A percentile compares a stretch with the other conserved stretches of the same genome.
Conservation (phyloP, 2,329 filamentous ascomycete genomes). For the Paecilomyces variotii region DNA sequence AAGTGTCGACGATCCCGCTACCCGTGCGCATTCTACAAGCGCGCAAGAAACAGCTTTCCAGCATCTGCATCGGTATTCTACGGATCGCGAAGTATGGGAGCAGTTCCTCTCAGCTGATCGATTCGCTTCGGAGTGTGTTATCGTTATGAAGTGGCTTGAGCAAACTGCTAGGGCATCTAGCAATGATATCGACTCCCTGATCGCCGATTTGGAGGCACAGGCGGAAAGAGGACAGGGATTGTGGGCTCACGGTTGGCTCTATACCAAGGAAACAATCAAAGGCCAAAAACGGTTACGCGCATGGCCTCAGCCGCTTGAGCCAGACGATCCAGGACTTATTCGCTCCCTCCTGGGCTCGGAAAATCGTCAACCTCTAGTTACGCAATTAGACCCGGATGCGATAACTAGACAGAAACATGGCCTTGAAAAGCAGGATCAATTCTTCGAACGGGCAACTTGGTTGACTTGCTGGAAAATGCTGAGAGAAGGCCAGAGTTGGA, state of each 20-base stretch:
- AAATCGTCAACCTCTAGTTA: conserved; percentile 60
- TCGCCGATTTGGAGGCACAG: conserved; percentile 65
- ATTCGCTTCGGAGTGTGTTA: conserved; percentile 66
- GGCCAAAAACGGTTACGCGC: conserved; percentile 71
- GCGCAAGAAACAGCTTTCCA: conserved; percentile 33
- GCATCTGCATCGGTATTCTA: conserved; percentile 48
- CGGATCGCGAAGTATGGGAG: conserved; percentile 58
- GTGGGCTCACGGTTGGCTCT: conserved; percentile 83
- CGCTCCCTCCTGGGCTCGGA: conserved; percentile 51
- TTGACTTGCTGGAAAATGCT: conserved; percentile 90
- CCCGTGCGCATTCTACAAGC: conserved; percentile 28
- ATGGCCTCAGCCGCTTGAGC: conserved; percentile 58
- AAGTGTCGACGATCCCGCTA: conserved; percentile 55
- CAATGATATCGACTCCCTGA: conserved; percentile 66
- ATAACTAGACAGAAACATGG: conserved; percentile 67
- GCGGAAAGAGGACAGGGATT: conserved; percentile 68
- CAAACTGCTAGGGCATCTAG: conserved; percentile 60
- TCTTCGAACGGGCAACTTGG: conserved; percentile 87
- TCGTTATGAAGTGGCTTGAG: conserved; percentile 81
- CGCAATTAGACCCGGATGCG: conserved; percentile 87
- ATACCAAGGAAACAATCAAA: conserved; percentile 86
- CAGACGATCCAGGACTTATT: conserved; percentile 49
- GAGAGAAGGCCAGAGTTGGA: conserved; percentile 67
- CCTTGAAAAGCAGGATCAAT: conserved; percentile 75
- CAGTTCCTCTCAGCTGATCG: conserved; percentile 68